A percentile compares a stretch with the other conserved stretches of the same genome.
Conservation (phyloP, 352 stramenopile species). For the Sclerospora graminicola region DNA sequence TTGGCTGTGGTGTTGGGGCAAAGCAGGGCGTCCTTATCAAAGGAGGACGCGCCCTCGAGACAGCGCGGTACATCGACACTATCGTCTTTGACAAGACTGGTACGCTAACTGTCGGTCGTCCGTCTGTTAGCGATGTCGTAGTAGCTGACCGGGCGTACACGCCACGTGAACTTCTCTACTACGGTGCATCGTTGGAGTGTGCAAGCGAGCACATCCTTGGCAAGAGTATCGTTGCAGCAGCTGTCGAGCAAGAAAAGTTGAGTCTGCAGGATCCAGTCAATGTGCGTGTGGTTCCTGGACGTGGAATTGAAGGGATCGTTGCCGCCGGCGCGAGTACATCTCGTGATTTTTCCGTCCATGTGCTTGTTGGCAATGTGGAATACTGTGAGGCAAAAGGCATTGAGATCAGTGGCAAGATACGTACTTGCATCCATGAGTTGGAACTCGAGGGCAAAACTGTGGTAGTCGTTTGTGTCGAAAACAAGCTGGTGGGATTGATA, state of each 20-base stretch:
- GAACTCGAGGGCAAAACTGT: conserved; percentile 83
- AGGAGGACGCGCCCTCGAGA: conserved; percentile 70
- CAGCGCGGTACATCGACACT: conserved; percentile 73
- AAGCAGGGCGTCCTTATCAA: conserved; percentile 87
- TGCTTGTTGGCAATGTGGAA: conserved; percentile 72
- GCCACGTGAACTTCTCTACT: conserved; percentile 71
- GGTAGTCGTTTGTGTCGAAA: conserved; percentile 64
- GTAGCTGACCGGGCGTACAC: conserved; percentile 54
- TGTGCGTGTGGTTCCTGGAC: conserved; percentile 63
- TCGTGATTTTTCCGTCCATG: conserved; percentile 17
- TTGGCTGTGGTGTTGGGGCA: conserved; percentile 78
- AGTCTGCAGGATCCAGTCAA: conserved; percentile 57
- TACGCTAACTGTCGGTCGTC: conserved; percentile 81
- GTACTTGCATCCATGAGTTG: conserved; percentile 65
- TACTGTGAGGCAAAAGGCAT: conserved; percentile 77
- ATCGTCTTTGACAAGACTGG: conserved; percentile 93
- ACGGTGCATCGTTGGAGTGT: conserved; percentile 65
- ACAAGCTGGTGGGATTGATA: conserved; percentile 63
- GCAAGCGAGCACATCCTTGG: conserved; percentile 81
- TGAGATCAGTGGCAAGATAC: conserved; percentile 44
- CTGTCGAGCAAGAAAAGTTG: conserved; percentile 68
- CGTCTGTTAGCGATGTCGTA: conserved; percentile 71
- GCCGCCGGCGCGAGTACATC: conserved; percentile 10
- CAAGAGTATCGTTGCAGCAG: conserved; percentile 74
- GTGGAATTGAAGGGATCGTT: conserved; percentile 68